Evolutionary conservation across 495 filamentous ascomycete genomes (phyloP).

Genomic region (Neurospora sp.): DNA sequence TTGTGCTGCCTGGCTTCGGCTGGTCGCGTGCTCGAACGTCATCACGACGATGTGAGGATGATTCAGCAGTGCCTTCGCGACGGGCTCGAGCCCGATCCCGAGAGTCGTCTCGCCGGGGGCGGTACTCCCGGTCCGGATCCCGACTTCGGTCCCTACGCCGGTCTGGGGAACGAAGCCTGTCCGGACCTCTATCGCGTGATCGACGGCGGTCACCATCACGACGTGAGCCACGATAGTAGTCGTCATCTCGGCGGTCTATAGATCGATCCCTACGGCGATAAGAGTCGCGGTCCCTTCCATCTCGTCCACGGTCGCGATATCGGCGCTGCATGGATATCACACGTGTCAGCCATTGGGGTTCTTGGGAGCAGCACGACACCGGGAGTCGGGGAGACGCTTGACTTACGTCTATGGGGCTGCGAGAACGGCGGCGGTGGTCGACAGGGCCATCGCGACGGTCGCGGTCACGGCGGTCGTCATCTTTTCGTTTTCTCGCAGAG

Average conservation of each 20-base stretch:
- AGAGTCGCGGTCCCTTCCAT: constrained; percentile 46
- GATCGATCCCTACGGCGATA: constrained; percentile 66
- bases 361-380: constrained; percentile 1
- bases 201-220: constrained; percentile 36
- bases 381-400: not conserved
- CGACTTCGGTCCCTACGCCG: constrained; percentile 41
- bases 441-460: constrained; percentile 42
- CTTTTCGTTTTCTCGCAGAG: constrained; percentile 65
- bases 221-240: constrained; percentile 51
- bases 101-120: constrained; percentile 70
- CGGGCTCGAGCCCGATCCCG: constrained; percentile 58
- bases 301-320: constrained; percentile 42
- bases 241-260: constrained; percentile 62
- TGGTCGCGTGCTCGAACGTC: constrained; percentile 47
- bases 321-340: constrained; percentile 38
- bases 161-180: constrained; percentile 30
- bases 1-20: constrained; percentile 31
- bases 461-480: constrained; percentile 65
- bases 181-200: constrained; percentile 53
- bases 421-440: constrained; percentile 58
- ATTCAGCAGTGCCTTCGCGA: constrained; percentile 70
- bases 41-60: constrained; percentile 55
- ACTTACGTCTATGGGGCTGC: constrained; percentile 61
- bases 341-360: constrained; percentile 17
- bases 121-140: constrained; percentile 55